Evolutionary conservation across 352 stramenopile species (phyloP), one percentile per base, ranked within the genome.

Genomic region (Peronospora tabacina): DNA sequence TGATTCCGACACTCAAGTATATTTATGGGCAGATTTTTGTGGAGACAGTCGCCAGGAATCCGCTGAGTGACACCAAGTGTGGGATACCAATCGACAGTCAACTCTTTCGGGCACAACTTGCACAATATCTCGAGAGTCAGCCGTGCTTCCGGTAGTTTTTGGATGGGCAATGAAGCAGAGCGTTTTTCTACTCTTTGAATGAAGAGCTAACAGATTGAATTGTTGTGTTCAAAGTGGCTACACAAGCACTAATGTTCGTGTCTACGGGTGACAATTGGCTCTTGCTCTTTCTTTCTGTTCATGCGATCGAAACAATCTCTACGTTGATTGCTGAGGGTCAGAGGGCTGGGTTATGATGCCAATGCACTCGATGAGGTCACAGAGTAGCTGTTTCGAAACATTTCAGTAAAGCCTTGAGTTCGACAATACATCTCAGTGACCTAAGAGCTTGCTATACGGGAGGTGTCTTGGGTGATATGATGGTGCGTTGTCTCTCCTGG

Each of bases 21-120:
- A 84, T 96, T 29, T 97, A 97, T 63, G 63, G 79, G 38, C 75
- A 91, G 37, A 81, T 95, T 24, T 97, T 93, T 54, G 77, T 96
- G 29, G 82, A 96, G 55, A 82, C 81, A 44, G 87, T 97, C 24
- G 85, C 88, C 35, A 92, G 88, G 68, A 95, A 96, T 61, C 88
- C 88, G 32, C 58, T 95, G 40, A 85, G 79, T 44, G 76, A 92
- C 61, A 66, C 84, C 26, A 73, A 82, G 50, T 81, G 48, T 40
- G 67, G 67, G 34, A 92, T 88, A 42, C 58, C 66, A 10, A 92
- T 92, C 58, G 80, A 68, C 9, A 90, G 72, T 40, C 76, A 90
- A 46, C 67, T 90, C 44, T 92, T 92, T 42, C 75, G 72, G 20
- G 53, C 60, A 17, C 80, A 86, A 32, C 48, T 92, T 34, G 76